A percentile compares a stretch with the other conserved stretches of the same genome.
Conservation (phyloP, 106 monocot species). For the Allium fistulosum region DNA sequence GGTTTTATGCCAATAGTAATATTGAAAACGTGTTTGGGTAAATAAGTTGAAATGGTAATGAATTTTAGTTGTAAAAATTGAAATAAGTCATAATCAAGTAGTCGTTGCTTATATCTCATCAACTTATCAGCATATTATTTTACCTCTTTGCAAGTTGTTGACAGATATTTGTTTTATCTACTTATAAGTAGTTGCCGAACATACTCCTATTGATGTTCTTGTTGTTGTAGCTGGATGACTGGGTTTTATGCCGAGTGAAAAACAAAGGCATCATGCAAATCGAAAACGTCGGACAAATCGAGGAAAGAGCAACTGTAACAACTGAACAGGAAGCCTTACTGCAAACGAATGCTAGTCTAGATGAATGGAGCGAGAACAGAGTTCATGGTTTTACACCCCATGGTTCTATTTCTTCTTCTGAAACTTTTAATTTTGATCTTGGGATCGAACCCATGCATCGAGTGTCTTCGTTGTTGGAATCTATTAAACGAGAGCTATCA, state of each 20-base stretch:
- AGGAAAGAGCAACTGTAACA: neutral
- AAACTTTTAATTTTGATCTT: neutral
- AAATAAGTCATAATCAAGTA: too few species aligned
- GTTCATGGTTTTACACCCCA: neutral
- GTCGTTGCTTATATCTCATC: too few species aligned
- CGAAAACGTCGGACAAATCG: neutral
- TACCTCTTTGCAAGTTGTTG: too few species aligned
- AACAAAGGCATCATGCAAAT: conserved; percentile 2
- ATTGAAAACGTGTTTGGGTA: too few species aligned
- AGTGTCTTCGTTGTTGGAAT: conserved; percentile 1
- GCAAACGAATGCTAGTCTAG: neutral
- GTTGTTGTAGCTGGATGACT: conserved; percentile 15
- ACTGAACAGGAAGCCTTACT: neutral
- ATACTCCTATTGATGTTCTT: neutral
- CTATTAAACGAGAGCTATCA: conserved; percentile 3
- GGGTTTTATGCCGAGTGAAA: conserved; percentile 16
- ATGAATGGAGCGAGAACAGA: conserved; percentile 5
- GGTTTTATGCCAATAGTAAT: too few species aligned
- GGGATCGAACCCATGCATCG: neutral
- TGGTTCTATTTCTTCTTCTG: neutral
- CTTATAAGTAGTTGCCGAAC: neutral
- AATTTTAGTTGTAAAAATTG: too few species aligned
- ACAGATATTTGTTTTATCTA: too few species aligned
- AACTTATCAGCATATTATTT: too few species aligned
- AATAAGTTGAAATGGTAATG: too few species aligned